These are phyloP conservation scores for Ustilago vetiveriae DNA, from an alignment of 1,284 basidiomycete species.

Conservation along the genomic window DNA sequence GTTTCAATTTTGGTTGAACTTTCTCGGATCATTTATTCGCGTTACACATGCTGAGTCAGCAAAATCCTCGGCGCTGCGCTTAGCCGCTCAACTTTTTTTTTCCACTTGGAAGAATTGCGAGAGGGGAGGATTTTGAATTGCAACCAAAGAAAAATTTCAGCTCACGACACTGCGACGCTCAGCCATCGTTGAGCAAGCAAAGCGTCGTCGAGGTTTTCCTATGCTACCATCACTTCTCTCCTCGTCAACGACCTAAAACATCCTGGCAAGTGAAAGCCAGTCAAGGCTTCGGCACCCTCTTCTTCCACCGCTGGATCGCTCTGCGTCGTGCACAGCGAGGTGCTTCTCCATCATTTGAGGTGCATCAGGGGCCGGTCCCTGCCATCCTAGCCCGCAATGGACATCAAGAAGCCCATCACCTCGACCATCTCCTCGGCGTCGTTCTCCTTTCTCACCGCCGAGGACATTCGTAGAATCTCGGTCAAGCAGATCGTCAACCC, in stretches of 20 bases:
- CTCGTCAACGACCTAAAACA: neutral
- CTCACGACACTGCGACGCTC: slow-evolving; percentile 14
- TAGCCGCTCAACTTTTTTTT: slow-evolving; percentile 7
- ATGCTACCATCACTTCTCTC: slow-evolving; percentile 1
- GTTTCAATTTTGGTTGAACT: too few species aligned
- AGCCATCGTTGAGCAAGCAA: slow-evolving; percentile 11
- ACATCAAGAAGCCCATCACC: slow-evolving; percentile 87
- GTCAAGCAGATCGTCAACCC: slow-evolving; percentile 97
- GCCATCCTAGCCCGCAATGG: slow-evolving; percentile 73
- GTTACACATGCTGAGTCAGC: too few species aligned
- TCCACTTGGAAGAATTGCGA: slow-evolving; percentile 16
- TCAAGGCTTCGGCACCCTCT: neutral
- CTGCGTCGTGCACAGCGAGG: slow-evolving; percentile 14
- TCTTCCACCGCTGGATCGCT: slow-evolving; percentile 1
- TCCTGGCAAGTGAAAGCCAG: neutral
- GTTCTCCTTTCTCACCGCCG: slow-evolving; percentile 92
- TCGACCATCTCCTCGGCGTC: slow-evolving; percentile 85
- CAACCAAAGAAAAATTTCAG: slow-evolving; percentile 25
- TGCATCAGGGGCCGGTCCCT: slow-evolving; percentile 31
- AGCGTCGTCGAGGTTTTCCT: too few species aligned
- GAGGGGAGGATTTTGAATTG: too few species aligned
- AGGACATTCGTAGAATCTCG: slow-evolving; percentile 90
- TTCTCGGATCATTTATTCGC: too few species aligned
- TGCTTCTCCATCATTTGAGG: slow-evolving; percentile 10
- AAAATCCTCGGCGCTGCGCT: too few species aligned